Evolutionary conservation across 176 grass and related monocot genomes (phyloP).

Genomic region (Oryza glumipatula): DNA sequence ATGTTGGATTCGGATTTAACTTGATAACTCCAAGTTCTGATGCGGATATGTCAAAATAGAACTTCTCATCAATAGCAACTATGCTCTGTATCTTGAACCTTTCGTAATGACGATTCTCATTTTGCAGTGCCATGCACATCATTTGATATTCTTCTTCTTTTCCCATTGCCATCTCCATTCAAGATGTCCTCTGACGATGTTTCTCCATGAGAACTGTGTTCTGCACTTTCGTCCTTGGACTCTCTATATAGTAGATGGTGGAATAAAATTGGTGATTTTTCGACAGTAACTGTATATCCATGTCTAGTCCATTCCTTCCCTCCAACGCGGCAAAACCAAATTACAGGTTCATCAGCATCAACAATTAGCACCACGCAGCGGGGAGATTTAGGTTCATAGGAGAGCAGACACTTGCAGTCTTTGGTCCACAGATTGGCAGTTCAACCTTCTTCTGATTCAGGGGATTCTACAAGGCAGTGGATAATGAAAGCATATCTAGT

Average conservation of each 20-base stretch:
- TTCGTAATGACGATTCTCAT: background rate
- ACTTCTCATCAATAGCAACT: background rate
- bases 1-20: background rate
- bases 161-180: background rate
- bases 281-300: background rate
- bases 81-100: constrained; percentile 20
- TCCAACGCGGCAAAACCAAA: constrained; percentile 3
- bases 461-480: constrained; percentile 1
- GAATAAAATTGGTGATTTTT: background rate
- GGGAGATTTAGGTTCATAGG: background rate
- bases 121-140: background rate
- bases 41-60: constrained; percentile 5
- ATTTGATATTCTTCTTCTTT: background rate
- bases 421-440: background rate
- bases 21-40: background rate
- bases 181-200: background rate
- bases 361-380: constrained; percentile 4
- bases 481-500: background rate
- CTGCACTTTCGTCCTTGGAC: background rate
- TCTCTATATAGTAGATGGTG: no score
- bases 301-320: background rate
- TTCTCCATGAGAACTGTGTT: background rate
- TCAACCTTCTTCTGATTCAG: background rate
- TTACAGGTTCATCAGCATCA: background rate
- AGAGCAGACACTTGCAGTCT: constrained; percentile 14